phyloP scores from a whole-genome alignment of 1,284 basidiomycete species.

The Vanrija sp. region DNA sequence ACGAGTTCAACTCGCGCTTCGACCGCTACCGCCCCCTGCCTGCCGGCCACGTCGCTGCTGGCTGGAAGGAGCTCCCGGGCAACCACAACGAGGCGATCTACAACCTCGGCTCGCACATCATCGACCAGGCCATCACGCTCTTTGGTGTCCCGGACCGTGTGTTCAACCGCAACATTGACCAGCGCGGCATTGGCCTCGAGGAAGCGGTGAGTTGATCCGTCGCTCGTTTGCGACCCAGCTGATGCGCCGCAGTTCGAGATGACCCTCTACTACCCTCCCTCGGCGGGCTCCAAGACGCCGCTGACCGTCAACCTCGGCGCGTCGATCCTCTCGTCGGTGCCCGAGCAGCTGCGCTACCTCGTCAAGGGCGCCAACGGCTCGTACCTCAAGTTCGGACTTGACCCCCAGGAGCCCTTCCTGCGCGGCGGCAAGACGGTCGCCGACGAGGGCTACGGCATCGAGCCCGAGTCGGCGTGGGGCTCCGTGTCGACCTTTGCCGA shows the following conservation, averaged over 20 bases:
- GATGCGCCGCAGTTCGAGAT: constrained; percentile 54
- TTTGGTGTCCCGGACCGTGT: constrained; percentile 70
- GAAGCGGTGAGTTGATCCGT: constrained; percentile 32
- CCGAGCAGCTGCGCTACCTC: constrained; percentile 62
- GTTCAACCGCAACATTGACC: constrained; percentile 40
- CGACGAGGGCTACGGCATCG: constrained; percentile 21
- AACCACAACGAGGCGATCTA: constrained; percentile 49
- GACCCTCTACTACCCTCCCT: constrained; percentile 61
- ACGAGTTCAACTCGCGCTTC: constrained; percentile 53
- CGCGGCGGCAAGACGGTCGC: constrained; percentile 22
- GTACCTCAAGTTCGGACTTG: constrained; percentile 70
- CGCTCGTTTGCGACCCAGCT: background rate
- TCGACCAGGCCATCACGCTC: constrained; percentile 72
- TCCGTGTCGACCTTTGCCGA: constrained; percentile 6
- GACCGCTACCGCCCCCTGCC: constrained; percentile 68
- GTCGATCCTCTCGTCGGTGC: constrained; percentile 63
- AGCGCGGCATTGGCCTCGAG: constrained; percentile 41
- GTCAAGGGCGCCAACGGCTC: constrained; percentile 61
- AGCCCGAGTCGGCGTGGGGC: constrained; percentile 21
- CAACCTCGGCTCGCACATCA: constrained; percentile 54
- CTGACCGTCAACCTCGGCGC: constrained; percentile 66
- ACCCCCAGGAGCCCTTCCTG: constrained; percentile 66
- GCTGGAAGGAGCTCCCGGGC: constrained; percentile 52
- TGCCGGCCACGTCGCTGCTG: constrained; percentile 51
- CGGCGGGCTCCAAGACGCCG: constrained; percentile 51